These are phyloP conservation scores for Nemania sp. DNA, from an alignment of 2,329 filamentous ascomycete genomes.

Conservation along the genomic window DNA sequence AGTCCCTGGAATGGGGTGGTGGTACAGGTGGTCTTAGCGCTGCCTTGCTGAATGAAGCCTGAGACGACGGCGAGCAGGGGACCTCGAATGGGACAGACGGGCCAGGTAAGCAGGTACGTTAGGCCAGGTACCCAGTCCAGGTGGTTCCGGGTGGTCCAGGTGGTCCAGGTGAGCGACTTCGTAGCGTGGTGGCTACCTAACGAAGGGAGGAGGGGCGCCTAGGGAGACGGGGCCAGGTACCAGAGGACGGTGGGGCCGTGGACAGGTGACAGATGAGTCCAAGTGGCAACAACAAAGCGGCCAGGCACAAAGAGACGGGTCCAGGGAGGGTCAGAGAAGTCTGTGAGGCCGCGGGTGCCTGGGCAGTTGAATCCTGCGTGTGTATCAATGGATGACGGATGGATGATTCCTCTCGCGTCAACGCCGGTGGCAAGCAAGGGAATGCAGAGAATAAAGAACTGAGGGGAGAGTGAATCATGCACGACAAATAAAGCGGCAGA, in stretches of 20 bases:
- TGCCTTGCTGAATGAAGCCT: conserved; percentile 23
- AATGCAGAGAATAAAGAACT: conserved; percentile 33
- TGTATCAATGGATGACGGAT: conserved; percentile 29
- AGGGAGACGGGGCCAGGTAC: conserved; percentile 34
- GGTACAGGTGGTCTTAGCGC: conserved; percentile 31
- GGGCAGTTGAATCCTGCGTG: conserved; percentile 36
- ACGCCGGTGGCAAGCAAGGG: conserved; percentile 38
- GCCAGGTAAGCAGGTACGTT: no score
- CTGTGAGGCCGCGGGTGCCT: conserved; percentile 14
- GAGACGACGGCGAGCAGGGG: conserved; percentile 25
- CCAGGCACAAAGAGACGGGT: conserved; percentile 19
- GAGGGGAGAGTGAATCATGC: conserved; percentile 34
- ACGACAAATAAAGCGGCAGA: conserved; percentile 8
- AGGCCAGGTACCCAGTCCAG: no score
- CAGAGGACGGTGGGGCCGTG: conserved; percentile 2
- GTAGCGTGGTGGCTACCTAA: conserved; percentile 32
- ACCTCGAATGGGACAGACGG: conserved; percentile 1
- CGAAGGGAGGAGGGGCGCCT: conserved; percentile 25
- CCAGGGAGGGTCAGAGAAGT: no score
- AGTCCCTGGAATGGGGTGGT: conserved; percentile 25
- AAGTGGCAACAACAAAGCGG: conserved; percentile 30
- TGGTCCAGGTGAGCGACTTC: conserved; percentile 25
- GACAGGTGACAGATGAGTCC: conserved; percentile 29
- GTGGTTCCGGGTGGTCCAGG: conserved; percentile 15
- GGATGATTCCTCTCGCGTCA: conserved; percentile 36